phyloP scores from a whole-genome alignment of 441 rosid genomes.

The Daphne laureola region DNA sequence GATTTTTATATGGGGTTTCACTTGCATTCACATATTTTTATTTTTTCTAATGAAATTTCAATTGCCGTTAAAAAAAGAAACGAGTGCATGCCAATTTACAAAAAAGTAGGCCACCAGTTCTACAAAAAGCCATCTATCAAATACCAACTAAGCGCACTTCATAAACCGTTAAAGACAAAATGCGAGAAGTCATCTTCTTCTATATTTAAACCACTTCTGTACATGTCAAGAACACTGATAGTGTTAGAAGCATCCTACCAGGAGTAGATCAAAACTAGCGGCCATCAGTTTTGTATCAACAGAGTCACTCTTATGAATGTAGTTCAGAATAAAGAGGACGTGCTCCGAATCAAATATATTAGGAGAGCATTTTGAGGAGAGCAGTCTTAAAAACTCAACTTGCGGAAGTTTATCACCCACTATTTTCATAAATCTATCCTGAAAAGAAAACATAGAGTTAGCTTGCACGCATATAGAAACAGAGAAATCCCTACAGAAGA shows the following conservation, averaged over 20 bases:
- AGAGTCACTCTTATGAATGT: slow-evolving; percentile 33
- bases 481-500: background rate
- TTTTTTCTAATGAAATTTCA: too few relatives aligned
- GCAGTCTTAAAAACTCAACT: slow-evolving; percentile 52
- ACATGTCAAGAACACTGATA: too few relatives aligned
- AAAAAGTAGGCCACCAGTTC: too few relatives aligned
- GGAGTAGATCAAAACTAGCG: slow-evolving; percentile 58
- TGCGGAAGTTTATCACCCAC: slow-evolving; percentile 65
- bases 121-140: too few relatives aligned
- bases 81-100: too few relatives aligned
- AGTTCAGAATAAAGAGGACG: slow-evolving; percentile 47
- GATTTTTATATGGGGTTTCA: too few relatives aligned
- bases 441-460: slow-evolving; percentile 19
- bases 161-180: too few relatives aligned
- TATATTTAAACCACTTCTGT: slow-evolving; percentile 4
- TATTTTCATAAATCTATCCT: slow-evolving; percentile 69
- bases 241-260: slow-evolving; percentile 40
- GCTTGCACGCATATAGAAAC: too few relatives aligned
- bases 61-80: too few relatives aligned
- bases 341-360: slow-evolving; percentile 73
- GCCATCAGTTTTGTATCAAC: slow-evolving; percentile 34
- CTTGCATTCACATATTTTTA: too few relatives aligned
- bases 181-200: slow-evolving; percentile 10
- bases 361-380: slow-evolving; percentile 63
- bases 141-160: too few relatives aligned